Base-by-base conservation (phyloP, 2,329 filamentous ascomycete genomes). In the Trichoderma aggressivum region DNA sequence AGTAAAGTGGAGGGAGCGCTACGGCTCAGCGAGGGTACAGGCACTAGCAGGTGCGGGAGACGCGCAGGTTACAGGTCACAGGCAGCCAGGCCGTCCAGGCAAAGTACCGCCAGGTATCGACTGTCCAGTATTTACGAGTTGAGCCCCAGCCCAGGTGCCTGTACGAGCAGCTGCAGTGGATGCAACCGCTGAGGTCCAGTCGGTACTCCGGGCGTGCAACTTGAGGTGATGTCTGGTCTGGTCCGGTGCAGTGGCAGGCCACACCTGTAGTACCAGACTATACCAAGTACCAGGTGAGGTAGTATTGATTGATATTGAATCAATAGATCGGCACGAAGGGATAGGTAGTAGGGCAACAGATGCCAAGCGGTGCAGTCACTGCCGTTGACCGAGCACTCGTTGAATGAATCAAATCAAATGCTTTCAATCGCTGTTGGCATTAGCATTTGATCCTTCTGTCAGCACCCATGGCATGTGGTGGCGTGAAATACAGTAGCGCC, bases 1-100 rank as follows among this genome's bases (percentile, higher is more conserved):
- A 69, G 66, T 53, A 60, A 60, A 60, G 65, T 60, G 65, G 65
- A 69, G 66, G 66, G 66, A 50, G 66, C 66, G 66, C 66, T 69
- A 53, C 66, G 56, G 66, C 66, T 61, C 66, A 69, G 66, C 66
- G 66, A 69, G 66, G 56, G 65, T 34, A 24, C 56, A 21, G 32
- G 56, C 56, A 59, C 56, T 59, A 59, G 56, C 47, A 24, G 32
- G 63, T 28, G 24, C 21, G 60, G 60, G 60, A 63, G 60, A 11
- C 50, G 32, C 53, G 32, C 63, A 66, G 63, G 61, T 32, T 64
- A 50, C 61, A 64, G 61, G 61, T 64, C 61, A 53, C 61, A 64
- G 61, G 43, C 43, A 50, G 43, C 32, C 61, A 64, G 61, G 43
- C 43, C 21, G 43, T 7, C 43, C 43, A 12, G 32, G 58, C 58